These are phyloP conservation scores for Mortierella polycephala DNA, from an alignment of 371 early-diverging fungal genomes.

Conservation along the genomic window DNA sequence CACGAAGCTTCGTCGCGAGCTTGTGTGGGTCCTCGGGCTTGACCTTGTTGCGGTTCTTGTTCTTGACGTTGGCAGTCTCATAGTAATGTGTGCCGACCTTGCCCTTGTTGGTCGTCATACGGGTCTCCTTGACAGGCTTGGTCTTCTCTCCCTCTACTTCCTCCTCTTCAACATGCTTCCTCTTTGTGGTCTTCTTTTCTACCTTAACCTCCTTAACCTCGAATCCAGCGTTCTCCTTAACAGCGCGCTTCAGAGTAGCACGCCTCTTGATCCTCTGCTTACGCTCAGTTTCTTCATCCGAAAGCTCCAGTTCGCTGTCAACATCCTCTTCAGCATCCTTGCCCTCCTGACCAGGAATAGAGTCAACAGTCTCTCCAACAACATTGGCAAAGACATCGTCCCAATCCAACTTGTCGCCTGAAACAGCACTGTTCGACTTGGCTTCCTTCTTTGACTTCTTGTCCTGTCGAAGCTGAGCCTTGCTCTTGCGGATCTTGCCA, in stretches of 20 bases:
- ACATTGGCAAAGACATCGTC: conserved; percentile 90
- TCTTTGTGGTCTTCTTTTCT: conserved; percentile 49
- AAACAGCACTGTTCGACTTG: conserved; percentile 46
- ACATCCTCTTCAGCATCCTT: conserved; percentile 63
- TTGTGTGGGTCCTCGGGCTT: conserved; percentile 72
- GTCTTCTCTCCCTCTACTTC: conserved; percentile 53
- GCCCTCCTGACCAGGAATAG: conserved; percentile 57
- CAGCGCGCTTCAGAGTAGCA: conserved; percentile 31
- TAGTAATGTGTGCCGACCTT: conserved; percentile 91
- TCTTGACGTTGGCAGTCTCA: conserved; percentile 92
- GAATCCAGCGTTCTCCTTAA: conserved; percentile 20
- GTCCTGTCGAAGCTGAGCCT: conserved; percentile 54
- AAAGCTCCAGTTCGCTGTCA: conserved; percentile 69
- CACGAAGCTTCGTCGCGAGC: conserved; percentile 52
- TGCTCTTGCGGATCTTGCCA: conserved; percentile 50
- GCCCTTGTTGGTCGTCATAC: conserved; percentile 86
- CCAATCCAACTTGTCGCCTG: conserved; percentile 80
- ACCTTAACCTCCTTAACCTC: conserved; percentile 49
- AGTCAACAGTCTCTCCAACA: conserved; percentile 75
- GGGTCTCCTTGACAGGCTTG: conserved; percentile 65
- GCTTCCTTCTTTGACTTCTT: conserved; percentile 53
- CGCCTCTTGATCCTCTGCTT: conserved; percentile 53
- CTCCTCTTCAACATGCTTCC: conserved; percentile 56
- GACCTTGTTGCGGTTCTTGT: conserved; percentile 83
- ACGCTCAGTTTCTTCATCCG: conserved; percentile 58